Evolutionary conservation across 2,329 filamentous ascomycete genomes (phyloP).

Genomic region (Fusarium oligoseptatum): DNA sequence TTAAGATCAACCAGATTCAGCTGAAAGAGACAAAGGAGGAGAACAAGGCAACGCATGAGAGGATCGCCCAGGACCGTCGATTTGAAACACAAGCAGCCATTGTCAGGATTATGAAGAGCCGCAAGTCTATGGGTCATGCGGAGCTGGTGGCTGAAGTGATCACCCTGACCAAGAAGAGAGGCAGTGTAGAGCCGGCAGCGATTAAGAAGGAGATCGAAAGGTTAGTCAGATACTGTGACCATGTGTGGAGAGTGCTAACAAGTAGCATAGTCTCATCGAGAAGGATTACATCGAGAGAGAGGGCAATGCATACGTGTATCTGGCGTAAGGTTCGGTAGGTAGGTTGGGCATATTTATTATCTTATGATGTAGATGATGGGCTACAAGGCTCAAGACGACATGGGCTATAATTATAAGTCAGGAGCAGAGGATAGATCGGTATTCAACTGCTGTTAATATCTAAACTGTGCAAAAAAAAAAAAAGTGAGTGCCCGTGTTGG

Average conservation of each 20-base stretch:
- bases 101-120: constrained; percentile 95
- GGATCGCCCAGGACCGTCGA: constrained; percentile 88
- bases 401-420: neutral
- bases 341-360: neutral
- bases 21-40: constrained; percentile 96
- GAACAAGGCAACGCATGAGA: constrained; percentile 92
- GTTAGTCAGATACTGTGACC: constrained; percentile 62
- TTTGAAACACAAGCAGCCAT: constrained; percentile 98
- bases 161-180: constrained; percentile 86
- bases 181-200: constrained; percentile 84
- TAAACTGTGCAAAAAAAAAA: neutral
- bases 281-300: constrained; percentile 93
- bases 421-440: neutral
- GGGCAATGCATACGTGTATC: constrained; percentile 77
- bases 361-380: neutral
- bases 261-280: constrained; percentile 78
- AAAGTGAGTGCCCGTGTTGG: neutral
- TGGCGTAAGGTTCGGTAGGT: constrained; percentile 63
- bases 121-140: constrained; percentile 88
- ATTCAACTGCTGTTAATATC: neutral
- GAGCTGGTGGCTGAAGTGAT: constrained; percentile 94
- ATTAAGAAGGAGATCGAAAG: constrained; percentile 99
- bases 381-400: neutral
- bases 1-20: constrained; percentile 99
- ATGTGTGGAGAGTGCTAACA: constrained; percentile 16